Evolutionary conservation across 345 rosid genomes (phyloP).

Genomic region (Bretschneidera sinensis): DNA sequence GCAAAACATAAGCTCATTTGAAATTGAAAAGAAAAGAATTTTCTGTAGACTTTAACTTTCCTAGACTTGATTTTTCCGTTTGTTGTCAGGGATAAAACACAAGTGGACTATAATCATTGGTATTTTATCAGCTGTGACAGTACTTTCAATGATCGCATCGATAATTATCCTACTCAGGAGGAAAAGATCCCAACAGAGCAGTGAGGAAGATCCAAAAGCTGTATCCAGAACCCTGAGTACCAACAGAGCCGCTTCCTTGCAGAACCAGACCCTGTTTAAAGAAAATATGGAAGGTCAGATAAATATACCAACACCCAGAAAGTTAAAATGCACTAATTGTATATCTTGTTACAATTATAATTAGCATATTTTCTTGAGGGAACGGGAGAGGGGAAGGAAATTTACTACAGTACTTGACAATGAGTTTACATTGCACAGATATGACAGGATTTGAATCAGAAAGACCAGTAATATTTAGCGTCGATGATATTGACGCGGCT

Average conservation of each 20-base stretch:
- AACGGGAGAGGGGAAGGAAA: not conserved
- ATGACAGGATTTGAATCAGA: constrained; percentile 46
- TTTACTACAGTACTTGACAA: not conserved
- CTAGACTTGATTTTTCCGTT: constrained; percentile 13
- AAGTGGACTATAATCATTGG: constrained; percentile 32
- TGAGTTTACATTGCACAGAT: constrained; percentile 22
- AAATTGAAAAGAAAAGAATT: no score
- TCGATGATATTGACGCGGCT: constrained; percentile 52
- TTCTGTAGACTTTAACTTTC: no score
- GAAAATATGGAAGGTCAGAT: constrained; percentile 47
- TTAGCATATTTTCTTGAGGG: not conserved
- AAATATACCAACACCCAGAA: not conserved
- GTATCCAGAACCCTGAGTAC: constrained; percentile 34
- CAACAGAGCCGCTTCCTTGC: constrained; percentile 28
- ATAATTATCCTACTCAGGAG: constrained; percentile 23
- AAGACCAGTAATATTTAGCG: constrained; percentile 36
- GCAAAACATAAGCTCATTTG: no score
- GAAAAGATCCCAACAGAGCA: constrained; percentile 11
- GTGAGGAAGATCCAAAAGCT: constrained; percentile 21
- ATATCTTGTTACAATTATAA: not conserved
- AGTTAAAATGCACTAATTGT: not conserved
- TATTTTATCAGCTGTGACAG: constrained; percentile 26
- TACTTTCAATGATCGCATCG: constrained; percentile 21
- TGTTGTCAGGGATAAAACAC: constrained; percentile 18
- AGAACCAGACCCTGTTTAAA: constrained; percentile 18